These are phyloP conservation scores for Pseudogymnoascus sp. DNA, from an alignment of 2,329 filamentous ascomycete species.

Conservation along the genomic window DNA sequence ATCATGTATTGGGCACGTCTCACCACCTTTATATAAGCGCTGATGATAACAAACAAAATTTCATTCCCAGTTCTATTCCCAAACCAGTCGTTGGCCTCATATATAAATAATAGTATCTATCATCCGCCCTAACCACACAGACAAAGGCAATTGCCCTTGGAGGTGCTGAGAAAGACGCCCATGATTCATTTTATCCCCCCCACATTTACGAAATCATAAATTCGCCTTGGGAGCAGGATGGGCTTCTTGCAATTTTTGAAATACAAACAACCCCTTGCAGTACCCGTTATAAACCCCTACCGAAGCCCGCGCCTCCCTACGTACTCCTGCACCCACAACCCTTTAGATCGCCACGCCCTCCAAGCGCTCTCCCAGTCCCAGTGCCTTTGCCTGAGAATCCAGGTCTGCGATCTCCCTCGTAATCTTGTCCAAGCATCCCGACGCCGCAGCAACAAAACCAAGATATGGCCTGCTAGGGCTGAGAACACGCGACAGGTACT, in stretches of 20 bases:
- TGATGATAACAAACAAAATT: background rate
- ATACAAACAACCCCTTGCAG: background rate
- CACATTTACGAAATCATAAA: slow-evolving; percentile 1
- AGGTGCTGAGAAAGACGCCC: background rate
- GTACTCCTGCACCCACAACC: background rate
- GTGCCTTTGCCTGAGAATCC: background rate
- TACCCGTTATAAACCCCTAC: background rate
- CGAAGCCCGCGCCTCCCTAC: background rate
- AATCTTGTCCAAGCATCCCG: slow-evolving; percentile 25
- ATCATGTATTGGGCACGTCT: background rate
- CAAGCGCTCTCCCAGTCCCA: background rate
- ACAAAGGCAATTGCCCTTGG: background rate
- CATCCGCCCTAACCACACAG: background rate
- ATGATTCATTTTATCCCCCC: slow-evolving; percentile 3
- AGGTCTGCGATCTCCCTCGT: slow-evolving; percentile 14
- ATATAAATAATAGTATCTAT: slow-evolving; percentile 2
- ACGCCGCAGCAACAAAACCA: slow-evolving; percentile 71
- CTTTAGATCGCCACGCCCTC: background rate
- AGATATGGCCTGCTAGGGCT: slow-evolving; percentile 68
- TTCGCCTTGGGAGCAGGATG: background rate
- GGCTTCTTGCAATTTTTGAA: background rate
- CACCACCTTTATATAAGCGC: background rate
- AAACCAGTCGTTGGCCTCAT: slow-evolving; percentile 7
- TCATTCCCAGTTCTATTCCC: slow-evolving; percentile 4
- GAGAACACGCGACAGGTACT: slow-evolving; percentile 71